Evolutionary conservation across 2,329 filamentous ascomycete species (phyloP).

Genomic region (Calonectria honghensis): DNA sequence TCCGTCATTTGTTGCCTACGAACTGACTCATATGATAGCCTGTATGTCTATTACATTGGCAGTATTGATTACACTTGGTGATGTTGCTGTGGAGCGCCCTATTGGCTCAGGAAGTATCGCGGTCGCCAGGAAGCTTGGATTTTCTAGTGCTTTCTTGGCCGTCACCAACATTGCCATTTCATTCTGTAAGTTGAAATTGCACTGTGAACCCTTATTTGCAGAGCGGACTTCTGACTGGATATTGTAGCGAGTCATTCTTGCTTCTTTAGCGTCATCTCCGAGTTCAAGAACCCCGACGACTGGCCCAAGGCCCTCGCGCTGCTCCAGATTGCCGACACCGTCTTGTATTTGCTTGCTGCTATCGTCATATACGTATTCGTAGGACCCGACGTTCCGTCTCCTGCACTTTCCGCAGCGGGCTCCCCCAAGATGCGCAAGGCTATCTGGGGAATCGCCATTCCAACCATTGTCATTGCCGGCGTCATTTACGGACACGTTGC

Average conservation of each 20-base stretch:
- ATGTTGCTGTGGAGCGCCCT: conserved; percentile 70
- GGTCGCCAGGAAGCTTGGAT: conserved; percentile 61
- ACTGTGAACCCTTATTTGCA: not conserved
- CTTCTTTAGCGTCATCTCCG: conserved; percentile 80
- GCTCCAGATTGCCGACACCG: conserved; percentile 75
- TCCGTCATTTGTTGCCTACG: not conserved
- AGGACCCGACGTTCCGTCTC: conserved; percentile 76
- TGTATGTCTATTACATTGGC: conserved; percentile 78
- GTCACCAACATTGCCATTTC: conserved; percentile 81
- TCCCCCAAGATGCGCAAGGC: conserved; percentile 73
- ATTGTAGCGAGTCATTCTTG: conserved; percentile 74
- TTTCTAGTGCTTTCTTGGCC: conserved; percentile 73
- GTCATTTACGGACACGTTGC: conserved; percentile 82
- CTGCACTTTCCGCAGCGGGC: conserved; percentile 79
- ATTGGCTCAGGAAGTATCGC: conserved; percentile 60
- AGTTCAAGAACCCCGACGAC: conserved; percentile 74
- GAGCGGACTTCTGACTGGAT: not conserved
- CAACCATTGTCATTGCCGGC: conserved; percentile 82
- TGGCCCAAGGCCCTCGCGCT: conserved; percentile 66
- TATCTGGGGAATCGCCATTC: conserved; percentile 80
- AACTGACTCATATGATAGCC: conserved; percentile 53
- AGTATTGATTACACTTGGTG: conserved; percentile 78
- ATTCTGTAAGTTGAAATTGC: conserved; percentile 65
- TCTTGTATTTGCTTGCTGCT: conserved; percentile 78
- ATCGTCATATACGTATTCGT: conserved; percentile 81